A percentile compares a stretch with the other conserved stretches of the same genome.
phyloP scores from a whole-genome alignment of 1,284 basidiomycete species.

The Naganishia cerealis region DNA sequence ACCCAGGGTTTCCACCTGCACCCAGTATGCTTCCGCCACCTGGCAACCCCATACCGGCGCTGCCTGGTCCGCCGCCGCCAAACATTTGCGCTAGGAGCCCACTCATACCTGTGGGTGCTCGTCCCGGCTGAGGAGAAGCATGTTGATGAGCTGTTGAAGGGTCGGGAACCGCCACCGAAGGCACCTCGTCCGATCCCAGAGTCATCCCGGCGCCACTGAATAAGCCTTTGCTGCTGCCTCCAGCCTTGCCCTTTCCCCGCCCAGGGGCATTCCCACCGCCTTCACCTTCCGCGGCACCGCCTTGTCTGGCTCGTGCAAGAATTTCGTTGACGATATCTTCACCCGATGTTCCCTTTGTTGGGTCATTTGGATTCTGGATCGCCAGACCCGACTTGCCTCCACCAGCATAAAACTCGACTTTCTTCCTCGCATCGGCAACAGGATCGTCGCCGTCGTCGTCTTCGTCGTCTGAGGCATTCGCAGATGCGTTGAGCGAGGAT shows the following conservation, averaged over 20 bases:
- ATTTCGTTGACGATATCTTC: conserved; percentile 78
- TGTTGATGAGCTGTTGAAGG: conserved; percentile 54
- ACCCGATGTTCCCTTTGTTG: conserved; percentile 45
- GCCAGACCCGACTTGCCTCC: conserved; percentile 77
- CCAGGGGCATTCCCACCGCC: conserved; percentile 3
- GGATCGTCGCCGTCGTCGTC: conserved; percentile 28
- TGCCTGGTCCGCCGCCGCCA: conserved; percentile 11
- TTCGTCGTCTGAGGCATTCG: background rate
- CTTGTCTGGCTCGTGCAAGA: conserved; percentile 78
- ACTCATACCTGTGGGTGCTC: conserved; percentile 14
- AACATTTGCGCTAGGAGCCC: conserved; percentile 11
- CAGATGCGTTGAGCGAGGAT: conserved; percentile 17
- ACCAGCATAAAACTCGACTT: conserved; percentile 61
- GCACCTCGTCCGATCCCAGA: conserved; percentile 81
- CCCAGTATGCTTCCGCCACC: conserved; percentile 31
- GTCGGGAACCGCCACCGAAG: conserved; percentile 71
- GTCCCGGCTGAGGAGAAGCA: conserved; percentile 25
- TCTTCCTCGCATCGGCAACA: conserved; percentile 3
- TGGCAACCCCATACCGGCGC: conserved; percentile 20
- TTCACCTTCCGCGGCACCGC: conserved; percentile 41
- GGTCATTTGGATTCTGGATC: conserved; percentile 75
- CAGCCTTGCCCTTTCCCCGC: background rate
- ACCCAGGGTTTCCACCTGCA: conserved; percentile 28
- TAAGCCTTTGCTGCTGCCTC: conserved; percentile 29
- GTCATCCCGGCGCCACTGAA: conserved; percentile 76